Conservation (phyloP, 2,329 filamentous ascomycete genomes). For the Fusarium ambrosium region DNA sequence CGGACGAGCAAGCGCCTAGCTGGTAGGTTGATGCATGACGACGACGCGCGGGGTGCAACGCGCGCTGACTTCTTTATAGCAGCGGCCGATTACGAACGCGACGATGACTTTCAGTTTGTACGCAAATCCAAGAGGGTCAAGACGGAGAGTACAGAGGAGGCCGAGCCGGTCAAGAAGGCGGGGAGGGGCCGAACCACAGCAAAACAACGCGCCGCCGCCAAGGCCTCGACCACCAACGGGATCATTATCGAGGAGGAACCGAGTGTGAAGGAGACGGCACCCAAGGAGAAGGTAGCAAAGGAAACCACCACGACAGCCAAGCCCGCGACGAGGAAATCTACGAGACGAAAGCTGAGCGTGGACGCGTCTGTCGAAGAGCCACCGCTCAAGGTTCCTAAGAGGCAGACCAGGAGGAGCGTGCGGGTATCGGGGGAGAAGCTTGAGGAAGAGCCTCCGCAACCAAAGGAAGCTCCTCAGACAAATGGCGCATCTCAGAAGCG, state of each 20-base stretch:
- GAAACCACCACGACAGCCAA: slow-evolving; percentile 38
- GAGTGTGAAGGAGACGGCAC: slow-evolving; percentile 27
- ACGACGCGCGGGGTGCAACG: slow-evolving; percentile 15
- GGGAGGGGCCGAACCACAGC: slow-evolving; percentile 48
- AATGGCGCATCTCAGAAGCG: slow-evolving; percentile 48
- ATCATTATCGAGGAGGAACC: slow-evolving; percentile 40
- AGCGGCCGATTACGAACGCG: slow-evolving; percentile 72
- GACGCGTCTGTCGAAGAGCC: slow-evolving; percentile 56
- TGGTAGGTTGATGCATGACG: slow-evolving; percentile 60
- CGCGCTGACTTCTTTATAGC: slow-evolving; percentile 48
- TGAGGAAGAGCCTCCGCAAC: slow-evolving; percentile 42
- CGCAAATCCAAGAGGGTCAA: slow-evolving; percentile 76
- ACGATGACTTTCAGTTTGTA: slow-evolving; percentile 83
- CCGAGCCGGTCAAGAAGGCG: slow-evolving; percentile 60
- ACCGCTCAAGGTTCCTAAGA: slow-evolving; percentile 55
- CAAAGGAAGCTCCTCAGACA: slow-evolving; percentile 23
- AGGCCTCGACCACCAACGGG: slow-evolving; percentile 49
- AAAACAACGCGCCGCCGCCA: slow-evolving; percentile 52
- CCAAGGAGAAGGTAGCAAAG: slow-evolving; percentile 30
- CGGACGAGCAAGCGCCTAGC: slow-evolving; percentile 75
- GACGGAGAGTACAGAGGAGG: slow-evolving; percentile 62
- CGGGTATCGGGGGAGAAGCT: slow-evolving; percentile 58
- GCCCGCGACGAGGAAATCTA: slow-evolving; percentile 48
- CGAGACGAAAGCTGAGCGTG: slow-evolving; percentile 57
- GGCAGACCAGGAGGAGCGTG: slow-evolving; percentile 59